A percentile compares a stretch with the other conserved stretches of the same genome.
These are phyloP conservation scores for Pichia cephalocereana DNA, from an alignment of 805 yeast species.

Conservation along the genomic window DNA sequence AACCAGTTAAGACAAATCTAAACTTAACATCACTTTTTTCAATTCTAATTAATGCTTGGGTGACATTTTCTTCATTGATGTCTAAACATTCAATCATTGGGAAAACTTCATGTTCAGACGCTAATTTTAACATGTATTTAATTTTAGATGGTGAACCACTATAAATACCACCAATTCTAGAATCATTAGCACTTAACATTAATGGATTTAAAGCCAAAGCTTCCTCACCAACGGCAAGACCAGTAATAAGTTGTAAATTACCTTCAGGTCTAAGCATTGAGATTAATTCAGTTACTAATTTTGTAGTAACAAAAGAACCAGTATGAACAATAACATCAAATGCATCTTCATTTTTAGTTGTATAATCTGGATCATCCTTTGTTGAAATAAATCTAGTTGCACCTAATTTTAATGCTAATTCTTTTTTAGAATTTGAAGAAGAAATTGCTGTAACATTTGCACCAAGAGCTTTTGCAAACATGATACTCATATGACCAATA, in stretches of 20 bases:
- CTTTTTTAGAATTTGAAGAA: conserved; percentile 39
- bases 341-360: conserved; percentile 18
- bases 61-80: conserved; percentile 33
- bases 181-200: not conserved
- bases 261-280: conserved; percentile 23
- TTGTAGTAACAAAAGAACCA: conserved; percentile 32
- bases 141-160: conserved; percentile 40
- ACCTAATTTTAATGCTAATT: conserved; percentile 40
- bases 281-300: conserved; percentile 15
- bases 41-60: conserved; percentile 36
- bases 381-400: conserved; percentile 41
- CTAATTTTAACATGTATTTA: conserved; percentile 36
- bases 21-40: conserved; percentile 41
- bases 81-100: conserved; percentile 45
- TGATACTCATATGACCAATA: conserved; percentile 35
- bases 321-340: conserved; percentile 42
- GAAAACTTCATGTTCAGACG: conserved; percentile 35
- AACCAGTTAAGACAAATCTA: conserved; percentile 43
- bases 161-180: conserved; percentile 19
- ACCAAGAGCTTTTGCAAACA: conserved; percentile 49
- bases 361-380: conserved; percentile 41
- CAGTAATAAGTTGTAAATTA: conserved; percentile 20
- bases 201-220: not conserved
- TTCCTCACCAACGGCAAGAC: conserved; percentile 9
- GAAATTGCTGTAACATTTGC: conserved; percentile 50